phyloP scores from a whole-genome alignment of 768 basidiomycete genomes.

The Lentinus tigrinus region DNA sequence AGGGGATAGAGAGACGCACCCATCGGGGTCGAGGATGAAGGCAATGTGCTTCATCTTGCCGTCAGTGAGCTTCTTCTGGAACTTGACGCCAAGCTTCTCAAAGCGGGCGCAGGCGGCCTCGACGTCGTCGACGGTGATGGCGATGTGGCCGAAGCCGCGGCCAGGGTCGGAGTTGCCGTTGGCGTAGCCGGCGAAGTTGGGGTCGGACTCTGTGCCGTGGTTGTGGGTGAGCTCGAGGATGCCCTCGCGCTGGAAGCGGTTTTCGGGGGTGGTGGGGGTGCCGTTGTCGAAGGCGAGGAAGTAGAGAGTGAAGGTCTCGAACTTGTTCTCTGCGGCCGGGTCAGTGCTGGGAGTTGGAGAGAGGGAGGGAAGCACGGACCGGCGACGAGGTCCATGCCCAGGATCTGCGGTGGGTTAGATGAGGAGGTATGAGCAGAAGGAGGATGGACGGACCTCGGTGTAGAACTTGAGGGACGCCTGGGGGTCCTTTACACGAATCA shows the following conservation, averaged over 20 bases:
- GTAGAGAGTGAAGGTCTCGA: constrained; percentile 71
- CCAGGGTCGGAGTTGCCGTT: constrained; percentile 85
- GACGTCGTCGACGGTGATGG: constrained; percentile 80
- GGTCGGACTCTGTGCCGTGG: constrained; percentile 84
- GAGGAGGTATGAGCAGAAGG: background rate
- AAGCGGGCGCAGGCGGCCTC: constrained; percentile 82
- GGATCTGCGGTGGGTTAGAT: constrained; percentile 17
- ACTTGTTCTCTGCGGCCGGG: constrained; percentile 47
- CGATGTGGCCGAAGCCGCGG: constrained; percentile 85
- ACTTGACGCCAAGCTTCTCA: constrained; percentile 73
- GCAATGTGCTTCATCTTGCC: constrained; percentile 86
- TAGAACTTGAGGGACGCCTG: constrained; percentile 82
- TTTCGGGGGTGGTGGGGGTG: constrained; percentile 21
- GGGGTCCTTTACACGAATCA: constrained; percentile 88
- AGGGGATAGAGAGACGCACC: constrained; percentile 38
- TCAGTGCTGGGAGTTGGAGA: background rate
- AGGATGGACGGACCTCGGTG: constrained; percentile 49
- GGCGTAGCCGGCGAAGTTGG: constrained; percentile 77
- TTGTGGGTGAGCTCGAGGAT: constrained; percentile 86
- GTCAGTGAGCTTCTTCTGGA: constrained; percentile 85
- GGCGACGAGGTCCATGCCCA: constrained; percentile 32
- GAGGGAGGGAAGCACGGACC: constrained; percentile 18
- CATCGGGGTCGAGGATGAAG: constrained; percentile 84
- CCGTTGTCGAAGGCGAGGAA: constrained; percentile 78
- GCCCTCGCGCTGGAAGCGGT: constrained; percentile 23